Evolutionary conservation across 1,139 yeast genomes (phyloP), one percentile per base, ranked within the genome.

Genomic region (Candida glucosophila): DNA sequence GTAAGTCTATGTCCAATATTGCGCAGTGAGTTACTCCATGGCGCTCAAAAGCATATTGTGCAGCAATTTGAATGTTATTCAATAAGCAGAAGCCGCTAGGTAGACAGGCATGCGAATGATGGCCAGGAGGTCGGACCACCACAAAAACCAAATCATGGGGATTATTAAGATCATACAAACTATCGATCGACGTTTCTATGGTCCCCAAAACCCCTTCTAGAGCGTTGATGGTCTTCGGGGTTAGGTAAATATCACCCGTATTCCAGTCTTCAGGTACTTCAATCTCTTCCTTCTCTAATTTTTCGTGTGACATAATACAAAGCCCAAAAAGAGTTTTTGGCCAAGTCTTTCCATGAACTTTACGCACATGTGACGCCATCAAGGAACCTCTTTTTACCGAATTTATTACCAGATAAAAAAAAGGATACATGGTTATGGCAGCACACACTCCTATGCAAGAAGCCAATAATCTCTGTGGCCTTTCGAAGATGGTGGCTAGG

Each of bases 41-140:
- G 9, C 58, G 52, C 27, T 62, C 71, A 32, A 66, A 69, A 1
- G 94, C 94, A 45, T 83, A 83, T 43, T 82, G 92, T 19, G 81
- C 73, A 4, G 81, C 88, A 27, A 83, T 73, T 36, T 82, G 94
- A 0, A 78, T 93, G 42, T 83, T 83, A 52, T 83, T 83, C 31
- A 83, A 59, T 26, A 83, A 54, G 49, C 95, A 83, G 46, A 83
- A 83, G n/a, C 95, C 95, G 19, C 88, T 76, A 0, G 95, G 94
- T 12, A 74, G 66, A 33, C 80, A 73, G 0, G 86, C 80, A 41
- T 81, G 93, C n/a, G 86, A 78, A 47, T 83, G 95, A 45, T 83
- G 95, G 2, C 95, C 95, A 1, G 94, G 93, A 2, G 93, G 93
- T 29, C 94, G 60, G 23, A 82, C 69, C 3, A 76, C 73, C 1